Conservation (phyloP, 257 asterid genomes). For the Prunella vulgaris region DNA sequence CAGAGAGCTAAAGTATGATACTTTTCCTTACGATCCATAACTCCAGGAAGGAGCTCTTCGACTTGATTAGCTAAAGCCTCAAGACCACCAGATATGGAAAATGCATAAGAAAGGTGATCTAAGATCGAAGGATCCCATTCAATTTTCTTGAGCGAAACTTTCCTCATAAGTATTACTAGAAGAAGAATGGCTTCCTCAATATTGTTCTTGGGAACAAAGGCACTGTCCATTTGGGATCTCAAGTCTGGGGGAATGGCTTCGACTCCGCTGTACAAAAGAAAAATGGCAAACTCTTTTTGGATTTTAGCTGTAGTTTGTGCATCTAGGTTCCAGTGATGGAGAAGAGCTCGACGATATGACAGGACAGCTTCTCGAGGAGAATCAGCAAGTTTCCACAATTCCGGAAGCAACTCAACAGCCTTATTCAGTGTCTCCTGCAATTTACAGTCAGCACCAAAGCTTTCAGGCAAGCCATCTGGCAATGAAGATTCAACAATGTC, state of each 20-base stretch:
- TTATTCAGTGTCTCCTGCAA: constrained; percentile 81
- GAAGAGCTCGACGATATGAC: constrained; percentile 83
- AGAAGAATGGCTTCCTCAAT: constrained; percentile 88
- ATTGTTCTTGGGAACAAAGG: constrained; percentile 80
- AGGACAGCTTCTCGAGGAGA: constrained; percentile 66
- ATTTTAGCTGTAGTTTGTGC: constrained; percentile 61
- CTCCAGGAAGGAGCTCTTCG: constrained; percentile 78
- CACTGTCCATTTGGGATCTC: constrained; percentile 60
- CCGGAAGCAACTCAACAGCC: constrained; percentile 87
- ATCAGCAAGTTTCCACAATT: constrained; percentile 75
- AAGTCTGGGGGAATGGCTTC: constrained; percentile 73
- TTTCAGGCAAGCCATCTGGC: constrained; percentile 90
- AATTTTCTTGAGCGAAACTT: constrained; percentile 48
- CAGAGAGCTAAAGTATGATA: constrained; percentile 75
- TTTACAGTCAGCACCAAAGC: constrained; percentile 71
- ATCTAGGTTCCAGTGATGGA: constrained; percentile 81
- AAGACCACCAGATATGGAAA: constrained; percentile 72
- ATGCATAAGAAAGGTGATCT: constrained; percentile 77
- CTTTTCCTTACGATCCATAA: constrained; percentile 48
- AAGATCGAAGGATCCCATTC: constrained; percentile 84
- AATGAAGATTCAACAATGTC: constrained; percentile 85
- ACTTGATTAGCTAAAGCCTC: constrained; percentile 70
- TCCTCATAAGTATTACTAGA: constrained; percentile 60
- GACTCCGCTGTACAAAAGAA: constrained; percentile 76
- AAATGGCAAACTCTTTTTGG: constrained; percentile 72